Evolutionary conservation across 805 yeast species (phyloP).

Genomic region (Suhomyces faveliae): DNA sequence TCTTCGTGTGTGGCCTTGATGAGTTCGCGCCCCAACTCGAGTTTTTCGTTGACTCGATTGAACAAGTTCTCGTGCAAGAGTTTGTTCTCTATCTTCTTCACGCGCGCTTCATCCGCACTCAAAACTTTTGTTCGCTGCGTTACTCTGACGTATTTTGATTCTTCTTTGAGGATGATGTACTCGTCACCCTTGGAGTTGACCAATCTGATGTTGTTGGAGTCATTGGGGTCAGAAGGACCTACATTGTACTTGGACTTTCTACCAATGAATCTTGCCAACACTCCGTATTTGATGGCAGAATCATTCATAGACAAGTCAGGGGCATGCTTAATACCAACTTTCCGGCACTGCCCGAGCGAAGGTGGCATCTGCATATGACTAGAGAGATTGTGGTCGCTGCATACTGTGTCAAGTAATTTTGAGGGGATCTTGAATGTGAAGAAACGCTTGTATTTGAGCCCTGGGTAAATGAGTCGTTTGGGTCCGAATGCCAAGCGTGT

Average conservation of each 20-base stretch:
- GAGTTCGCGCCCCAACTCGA: conserved; percentile 25
- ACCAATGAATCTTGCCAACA: conserved; percentile 39
- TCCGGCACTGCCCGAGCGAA: conserved; percentile 20
- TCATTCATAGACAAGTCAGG: conserved; percentile 30
- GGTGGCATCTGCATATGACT: conserved; percentile 39
- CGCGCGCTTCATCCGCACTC: conserved; percentile 15
- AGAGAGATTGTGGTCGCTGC: conserved; percentile 29
- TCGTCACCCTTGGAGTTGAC: conserved; percentile 39
- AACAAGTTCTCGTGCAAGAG: conserved; percentile 24
- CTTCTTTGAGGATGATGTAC: conserved; percentile 37
- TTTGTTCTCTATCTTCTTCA: conserved; percentile 19
- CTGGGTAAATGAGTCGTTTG: conserved; percentile 19
- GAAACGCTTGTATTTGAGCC: conserved; percentile 32
- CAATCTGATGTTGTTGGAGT: conserved; percentile 20
- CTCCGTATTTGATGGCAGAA: conserved; percentile 31
- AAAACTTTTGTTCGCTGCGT: conserved; percentile 19
- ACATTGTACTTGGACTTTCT: conserved; percentile 33
- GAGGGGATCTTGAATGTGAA: conserved; percentile 43
- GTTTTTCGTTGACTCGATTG: conserved; percentile 26
- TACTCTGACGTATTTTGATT: conserved; percentile 24
- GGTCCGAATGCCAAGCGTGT: conserved; percentile 18
- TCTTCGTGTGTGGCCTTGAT: conserved; percentile 10
- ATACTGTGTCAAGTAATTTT: conserved; percentile 36
- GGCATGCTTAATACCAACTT: conserved; percentile 2
- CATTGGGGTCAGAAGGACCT: conserved; percentile 9